Evolutionary conservation across 257 asterid species (phyloP).

Genomic region (Ilex aquifolium): DNA sequence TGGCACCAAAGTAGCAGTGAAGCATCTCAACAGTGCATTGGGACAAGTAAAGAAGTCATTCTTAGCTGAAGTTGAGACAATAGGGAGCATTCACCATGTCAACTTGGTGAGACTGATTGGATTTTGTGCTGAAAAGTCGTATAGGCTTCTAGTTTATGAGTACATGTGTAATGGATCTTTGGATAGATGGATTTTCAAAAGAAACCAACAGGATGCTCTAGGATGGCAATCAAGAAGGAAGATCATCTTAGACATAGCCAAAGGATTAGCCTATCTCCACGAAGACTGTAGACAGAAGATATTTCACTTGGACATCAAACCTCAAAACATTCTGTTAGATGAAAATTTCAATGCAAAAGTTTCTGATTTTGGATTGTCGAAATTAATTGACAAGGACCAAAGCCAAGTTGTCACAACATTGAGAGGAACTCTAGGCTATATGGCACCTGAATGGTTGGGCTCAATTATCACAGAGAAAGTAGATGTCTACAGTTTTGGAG

Average conservation of each 20-base stretch:
- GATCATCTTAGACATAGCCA: neutral
- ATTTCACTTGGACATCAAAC: neutral
- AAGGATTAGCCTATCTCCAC: neutral
- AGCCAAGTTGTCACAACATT: neutral
- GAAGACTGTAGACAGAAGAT: neutral
- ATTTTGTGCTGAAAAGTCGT: neutral
- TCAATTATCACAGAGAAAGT: neutral
- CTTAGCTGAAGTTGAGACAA: neutral
- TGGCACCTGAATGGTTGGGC: neutral
- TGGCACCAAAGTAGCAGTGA: neutral
- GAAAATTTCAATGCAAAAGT: neutral
- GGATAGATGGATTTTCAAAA: neutral
- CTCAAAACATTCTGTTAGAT: neutral
- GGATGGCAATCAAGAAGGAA: neutral
- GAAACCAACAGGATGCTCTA: neutral
- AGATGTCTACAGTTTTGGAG: neutral
- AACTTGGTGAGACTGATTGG: conserved; percentile 1
- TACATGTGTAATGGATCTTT: neutral
- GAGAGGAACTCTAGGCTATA: neutral
- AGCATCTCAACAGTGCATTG: neutral
- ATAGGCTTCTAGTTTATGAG: neutral
- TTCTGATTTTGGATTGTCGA: neutral
- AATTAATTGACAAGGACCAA: neutral
- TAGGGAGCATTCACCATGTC: conserved; percentile 1
- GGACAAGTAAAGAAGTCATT: neutral